Evolutionary conservation across 345 rosid species (phyloP).

Genomic region (Linum lewisii): DNA sequence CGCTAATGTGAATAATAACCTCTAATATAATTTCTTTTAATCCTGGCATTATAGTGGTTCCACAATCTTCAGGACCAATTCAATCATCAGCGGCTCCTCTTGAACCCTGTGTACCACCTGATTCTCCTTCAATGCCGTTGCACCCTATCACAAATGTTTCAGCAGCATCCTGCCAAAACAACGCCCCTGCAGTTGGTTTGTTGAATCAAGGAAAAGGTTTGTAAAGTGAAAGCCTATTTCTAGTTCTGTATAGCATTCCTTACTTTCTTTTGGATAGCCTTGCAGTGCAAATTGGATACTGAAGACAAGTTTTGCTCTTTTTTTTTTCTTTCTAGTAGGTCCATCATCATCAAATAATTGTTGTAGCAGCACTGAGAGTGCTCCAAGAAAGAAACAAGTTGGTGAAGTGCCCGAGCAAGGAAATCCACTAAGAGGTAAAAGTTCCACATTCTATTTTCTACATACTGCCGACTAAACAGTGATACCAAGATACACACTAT

Average conservation of each 20-base stretch:
- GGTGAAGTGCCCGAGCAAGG: conserved; percentile 42
- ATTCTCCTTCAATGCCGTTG: conserved; percentile 48
- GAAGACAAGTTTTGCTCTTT: too few species aligned
- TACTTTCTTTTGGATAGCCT: not conserved
- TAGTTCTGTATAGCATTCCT: too few species aligned
- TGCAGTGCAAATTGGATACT: not conserved
- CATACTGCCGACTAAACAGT: not conserved
- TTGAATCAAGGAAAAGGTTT: conserved; percentile 39
- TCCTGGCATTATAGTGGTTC: conserved; percentile 26
- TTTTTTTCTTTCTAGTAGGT: conserved; percentile 22
- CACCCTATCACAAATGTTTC: conserved; percentile 35
- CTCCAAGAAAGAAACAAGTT: conserved; percentile 31
- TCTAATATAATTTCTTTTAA: conserved; percentile 8
- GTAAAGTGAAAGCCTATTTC: not conserved
- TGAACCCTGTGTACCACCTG: conserved; percentile 43
- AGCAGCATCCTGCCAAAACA: conserved; percentile 43
- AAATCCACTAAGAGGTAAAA: conserved; percentile 49
- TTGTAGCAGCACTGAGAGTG: conserved; percentile 61
- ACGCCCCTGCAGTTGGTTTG: conserved; percentile 35
- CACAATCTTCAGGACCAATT: conserved; percentile 37
- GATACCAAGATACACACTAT: not conserved
- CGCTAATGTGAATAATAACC: not conserved
- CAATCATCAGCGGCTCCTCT: conserved; percentile 36
- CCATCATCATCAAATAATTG: conserved; percentile 37
- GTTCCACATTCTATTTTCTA: not conserved